phyloP scores from a whole-genome alignment of 208 protist genomes.

The Crithidia fasciculata region DNA sequence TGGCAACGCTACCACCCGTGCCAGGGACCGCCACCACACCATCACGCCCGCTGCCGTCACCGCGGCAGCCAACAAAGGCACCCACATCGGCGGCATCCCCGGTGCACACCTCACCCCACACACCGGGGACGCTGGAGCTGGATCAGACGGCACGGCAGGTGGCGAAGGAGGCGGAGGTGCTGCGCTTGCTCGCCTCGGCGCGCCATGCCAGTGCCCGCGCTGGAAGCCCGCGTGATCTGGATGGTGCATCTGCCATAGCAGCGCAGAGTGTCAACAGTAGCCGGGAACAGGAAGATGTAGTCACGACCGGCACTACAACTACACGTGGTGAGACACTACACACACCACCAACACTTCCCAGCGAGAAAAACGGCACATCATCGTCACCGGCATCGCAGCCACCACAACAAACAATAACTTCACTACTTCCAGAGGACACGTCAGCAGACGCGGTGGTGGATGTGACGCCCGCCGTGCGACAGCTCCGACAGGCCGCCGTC shows the following conservation, averaged over 20 bases:
- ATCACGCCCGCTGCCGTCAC: neutral
- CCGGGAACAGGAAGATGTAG: no score
- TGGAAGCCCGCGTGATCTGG: no score
- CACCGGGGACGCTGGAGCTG: slow-evolving; percentile 9
- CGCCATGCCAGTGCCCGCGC: neutral
- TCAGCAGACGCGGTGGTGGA: neutral
- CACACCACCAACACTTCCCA: neutral
- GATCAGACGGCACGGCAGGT: slow-evolving; percentile 33
- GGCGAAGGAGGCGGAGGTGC: slow-evolving; percentile 19
- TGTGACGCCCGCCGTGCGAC: slow-evolving; percentile 19
- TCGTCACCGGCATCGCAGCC: neutral
- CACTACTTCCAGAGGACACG: neutral
- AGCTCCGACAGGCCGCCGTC: slow-evolving; percentile 41
- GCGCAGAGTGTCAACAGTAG: neutral
- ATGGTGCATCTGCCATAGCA: no score
- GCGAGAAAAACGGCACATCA: neutral
- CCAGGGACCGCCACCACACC: neutral
- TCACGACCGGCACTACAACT: no score
- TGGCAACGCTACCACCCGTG: slow-evolving; percentile 3
- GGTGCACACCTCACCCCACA: neutral
- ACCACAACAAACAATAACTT: neutral
- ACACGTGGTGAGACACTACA: no score
- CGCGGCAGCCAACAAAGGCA: neutral
- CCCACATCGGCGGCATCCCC: neutral
- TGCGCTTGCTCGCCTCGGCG: slow-evolving; percentile 8